A percentile compares a stretch with the other conserved stretches of the same genome.
Evolutionary conservation across 2,329 filamentous ascomycete genomes (phyloP).

Genomic region (Escovopsis weberi): DNA sequence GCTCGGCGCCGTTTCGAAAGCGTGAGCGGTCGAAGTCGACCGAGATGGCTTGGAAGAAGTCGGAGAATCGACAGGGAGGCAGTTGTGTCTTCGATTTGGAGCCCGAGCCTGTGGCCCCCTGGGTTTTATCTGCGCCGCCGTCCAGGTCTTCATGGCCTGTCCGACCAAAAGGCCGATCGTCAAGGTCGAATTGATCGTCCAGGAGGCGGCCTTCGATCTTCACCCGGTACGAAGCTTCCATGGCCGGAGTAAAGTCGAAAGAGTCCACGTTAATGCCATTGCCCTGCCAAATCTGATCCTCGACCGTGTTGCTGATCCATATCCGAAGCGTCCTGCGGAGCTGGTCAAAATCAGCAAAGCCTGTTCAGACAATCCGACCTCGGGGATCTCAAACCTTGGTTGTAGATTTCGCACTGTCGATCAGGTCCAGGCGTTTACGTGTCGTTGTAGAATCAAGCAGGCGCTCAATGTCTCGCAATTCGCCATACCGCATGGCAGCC

Average conservation of each 20-base stretch:
- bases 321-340: constrained; percentile 75
- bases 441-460: constrained; percentile 85
- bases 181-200: constrained; percentile 45
- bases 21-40: constrained; percentile 56
- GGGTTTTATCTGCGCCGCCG: constrained; percentile 14
- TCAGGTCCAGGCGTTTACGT: constrained; percentile 81
- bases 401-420: constrained; percentile 50
- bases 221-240: constrained; percentile 70
- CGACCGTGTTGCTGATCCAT: constrained; percentile 89
- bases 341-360: constrained; percentile 22
- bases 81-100: constrained; percentile 19
- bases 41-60: constrained; percentile 70
- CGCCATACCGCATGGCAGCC: constrained; percentile 66
- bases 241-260: constrained; percentile 68
- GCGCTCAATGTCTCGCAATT: constrained; percentile 74
- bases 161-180: too few species aligned
- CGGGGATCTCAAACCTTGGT: constrained; percentile 1
- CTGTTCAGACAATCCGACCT: constrained; percentile 20
- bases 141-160: constrained; percentile 21
- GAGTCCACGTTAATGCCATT: constrained; percentile 53
- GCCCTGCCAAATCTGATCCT: constrained; percentile 87
- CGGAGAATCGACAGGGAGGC: constrained; percentile 43
- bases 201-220: constrained; percentile 83
- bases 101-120: constrained; percentile 11
- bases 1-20: constrained; percentile 39